Evolutionary conservation across 164 flowering plant species (phyloP).

Genomic region (Stephania cephalantha): DNA sequence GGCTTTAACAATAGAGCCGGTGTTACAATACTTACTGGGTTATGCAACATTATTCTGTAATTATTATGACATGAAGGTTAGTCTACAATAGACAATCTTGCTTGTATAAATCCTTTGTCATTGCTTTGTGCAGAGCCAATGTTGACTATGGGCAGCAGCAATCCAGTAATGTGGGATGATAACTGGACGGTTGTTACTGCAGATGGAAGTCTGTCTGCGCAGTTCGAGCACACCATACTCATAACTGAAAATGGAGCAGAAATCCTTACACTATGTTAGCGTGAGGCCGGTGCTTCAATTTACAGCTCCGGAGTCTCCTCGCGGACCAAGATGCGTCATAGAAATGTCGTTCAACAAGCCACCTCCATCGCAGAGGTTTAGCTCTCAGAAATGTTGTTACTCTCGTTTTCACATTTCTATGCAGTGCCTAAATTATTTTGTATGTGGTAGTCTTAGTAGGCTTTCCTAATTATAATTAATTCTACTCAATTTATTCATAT

Average conservation of each 20-base stretch:
- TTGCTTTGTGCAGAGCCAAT: conserved; percentile 67
- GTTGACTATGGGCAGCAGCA: conserved; percentile 82
- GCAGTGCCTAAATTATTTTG: not conserved
- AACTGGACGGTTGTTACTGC: conserved; percentile 92
- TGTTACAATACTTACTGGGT: not conserved
- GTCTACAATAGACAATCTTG: not conserved
- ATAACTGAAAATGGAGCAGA: conserved; percentile 83
- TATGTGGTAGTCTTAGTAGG: too few species aligned
- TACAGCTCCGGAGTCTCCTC: not conserved
- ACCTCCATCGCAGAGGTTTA: not conserved
- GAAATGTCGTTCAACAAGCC: not conserved
- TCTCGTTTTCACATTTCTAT: not conserved
- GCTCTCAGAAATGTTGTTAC: not conserved
- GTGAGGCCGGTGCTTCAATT: not conserved
- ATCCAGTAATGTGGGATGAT: conserved; percentile 84
- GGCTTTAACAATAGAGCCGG: too few species aligned
- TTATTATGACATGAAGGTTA: not conserved
- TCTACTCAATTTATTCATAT: not conserved
- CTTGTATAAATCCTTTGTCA: not conserved
- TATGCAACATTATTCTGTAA: not conserved
- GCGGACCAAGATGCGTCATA: not conserved
- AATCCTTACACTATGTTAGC: conserved; percentile 68
- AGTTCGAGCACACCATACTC: conserved; percentile 89
- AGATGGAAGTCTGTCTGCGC: conserved; percentile 94
- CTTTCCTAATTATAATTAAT: not conserved